phyloP scores from a whole-genome alignment of 1,139 yeast species.

The Debaryomyces psychrophilus region DNA sequence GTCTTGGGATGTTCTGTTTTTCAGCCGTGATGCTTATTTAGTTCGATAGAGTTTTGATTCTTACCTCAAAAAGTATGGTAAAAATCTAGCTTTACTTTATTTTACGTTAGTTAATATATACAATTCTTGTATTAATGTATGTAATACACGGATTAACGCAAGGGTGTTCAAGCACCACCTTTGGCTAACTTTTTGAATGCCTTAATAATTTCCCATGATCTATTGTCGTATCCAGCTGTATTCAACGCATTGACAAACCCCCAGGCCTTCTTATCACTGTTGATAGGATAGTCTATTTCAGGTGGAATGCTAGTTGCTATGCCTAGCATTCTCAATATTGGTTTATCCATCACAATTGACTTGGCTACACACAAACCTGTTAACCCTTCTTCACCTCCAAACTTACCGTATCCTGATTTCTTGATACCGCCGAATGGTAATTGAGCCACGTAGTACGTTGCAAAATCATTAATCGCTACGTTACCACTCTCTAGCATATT shows the following conservation, averaged over 20 bases:
- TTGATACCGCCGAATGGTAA: conserved; percentile 94
- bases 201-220: conserved; percentile 63
- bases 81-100: conserved; percentile 7
- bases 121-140: background rate
- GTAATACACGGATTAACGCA: background rate
- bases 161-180: conserved; percentile 25
- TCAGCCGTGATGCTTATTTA: background rate
- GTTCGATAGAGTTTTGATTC: conserved; percentile 2
- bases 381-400: conserved; percentile 96
- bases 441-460: conserved; percentile 93
- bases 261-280: conserved; percentile 84
- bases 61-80: conserved; percentile 2
- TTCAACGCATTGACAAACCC: conserved; percentile 78
- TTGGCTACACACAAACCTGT: conserved; percentile 86
- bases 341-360: conserved; percentile 81
- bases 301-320: conserved; percentile 83
- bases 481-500: conserved; percentile 75
- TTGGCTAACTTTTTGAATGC: conserved; percentile 45
- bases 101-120: conserved; percentile 7
- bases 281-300: conserved; percentile 88
- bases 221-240: conserved; percentile 80
- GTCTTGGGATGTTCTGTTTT: background rate
- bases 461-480: conserved; percentile 96
- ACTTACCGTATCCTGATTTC: conserved; percentile 94
- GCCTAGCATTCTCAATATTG: conserved; percentile 58